Evolutionary conservation across 495 filamentous ascomycete genomes (phyloP).

Genomic region (Hypoxylon lienhwacheense): DNA sequence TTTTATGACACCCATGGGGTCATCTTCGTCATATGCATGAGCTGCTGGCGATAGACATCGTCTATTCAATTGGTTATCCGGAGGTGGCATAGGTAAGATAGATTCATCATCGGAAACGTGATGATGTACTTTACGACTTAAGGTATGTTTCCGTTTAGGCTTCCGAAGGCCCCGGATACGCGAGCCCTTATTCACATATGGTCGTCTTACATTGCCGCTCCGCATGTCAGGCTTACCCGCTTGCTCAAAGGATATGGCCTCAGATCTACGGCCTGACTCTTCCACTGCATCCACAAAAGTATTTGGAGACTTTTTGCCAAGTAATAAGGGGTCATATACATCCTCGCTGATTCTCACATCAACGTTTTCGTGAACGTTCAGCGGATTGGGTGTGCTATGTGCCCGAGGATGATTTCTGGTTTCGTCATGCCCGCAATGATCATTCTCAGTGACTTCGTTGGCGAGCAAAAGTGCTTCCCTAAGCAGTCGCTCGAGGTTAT

Average conservation of each 20-base stretch:
- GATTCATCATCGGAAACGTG: constrained; percentile 25
- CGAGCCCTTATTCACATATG: not conserved
- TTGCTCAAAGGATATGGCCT: constrained; percentile 19
- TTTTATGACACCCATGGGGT: constrained; percentile 28
- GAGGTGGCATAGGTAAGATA: constrained; percentile 27
- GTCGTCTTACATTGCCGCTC: constrained; percentile 27
- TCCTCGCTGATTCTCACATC: constrained; percentile 20
- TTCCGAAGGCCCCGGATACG: constrained; percentile 8
- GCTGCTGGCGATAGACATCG: constrained; percentile 13
- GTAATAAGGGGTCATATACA: constrained; percentile 30
- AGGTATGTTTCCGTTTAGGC: constrained; percentile 1
- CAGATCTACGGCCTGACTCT: not conserved
- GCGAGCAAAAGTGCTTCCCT: constrained; percentile 51
- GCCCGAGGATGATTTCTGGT: not conserved
- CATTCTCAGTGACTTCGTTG: constrained; percentile 39
- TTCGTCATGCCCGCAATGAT: constrained; percentile 20
- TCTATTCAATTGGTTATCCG: constrained; percentile 29
- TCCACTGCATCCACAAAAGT: not conserved
- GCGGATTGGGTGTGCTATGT: too few species aligned
- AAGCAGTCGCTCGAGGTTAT: constrained; percentile 51
- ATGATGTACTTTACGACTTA: constrained; percentile 12
- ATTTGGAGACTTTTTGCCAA: constrained; percentile 16
- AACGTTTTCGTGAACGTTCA: not conserved
- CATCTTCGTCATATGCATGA: constrained; percentile 37
- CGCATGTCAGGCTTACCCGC: constrained; percentile 21